Evolutionary conservation across 2,329 filamentous ascomycete genomes (phyloP).

Genomic region (Aspergillus novoparasiticus): DNA sequence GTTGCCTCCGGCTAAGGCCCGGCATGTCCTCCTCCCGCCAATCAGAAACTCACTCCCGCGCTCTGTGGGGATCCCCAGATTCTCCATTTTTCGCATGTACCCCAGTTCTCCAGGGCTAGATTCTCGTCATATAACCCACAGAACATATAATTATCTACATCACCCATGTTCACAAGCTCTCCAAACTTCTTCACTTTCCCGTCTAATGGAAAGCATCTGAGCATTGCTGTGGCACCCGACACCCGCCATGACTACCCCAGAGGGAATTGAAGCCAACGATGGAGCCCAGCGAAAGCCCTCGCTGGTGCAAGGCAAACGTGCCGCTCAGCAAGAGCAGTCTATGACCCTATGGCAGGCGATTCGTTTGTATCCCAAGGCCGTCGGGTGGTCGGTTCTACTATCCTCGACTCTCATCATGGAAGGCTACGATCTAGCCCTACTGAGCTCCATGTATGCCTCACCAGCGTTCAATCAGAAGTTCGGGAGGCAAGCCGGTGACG

Average conservation of each 20-base stretch:
- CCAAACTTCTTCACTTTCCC: background rate
- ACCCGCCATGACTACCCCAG: constrained; percentile 3
- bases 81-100: constrained; percentile 1
- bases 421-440: constrained; percentile 43
- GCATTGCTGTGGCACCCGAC: background rate
- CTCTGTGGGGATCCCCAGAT: constrained; percentile 2
- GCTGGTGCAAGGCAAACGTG: constrained; percentile 27
- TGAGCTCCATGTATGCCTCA: constrained; percentile 36
- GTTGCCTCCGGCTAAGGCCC: background rate
- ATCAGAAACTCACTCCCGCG: background rate
- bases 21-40: background rate
- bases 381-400: constrained; percentile 40
- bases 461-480: constrained; percentile 36
- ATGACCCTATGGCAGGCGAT: constrained; percentile 39
- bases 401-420: constrained; percentile 45
- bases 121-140: background rate
- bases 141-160: background rate
- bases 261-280: background rate
- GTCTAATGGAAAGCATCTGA: background rate
- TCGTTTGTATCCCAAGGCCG: constrained; percentile 36
- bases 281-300: constrained; percentile 12
- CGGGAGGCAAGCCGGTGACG: constrained; percentile 22
- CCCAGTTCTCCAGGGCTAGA: background rate
- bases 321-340: constrained; percentile 35
- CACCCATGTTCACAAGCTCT: background rate